Evolutionary conservation across 2,329 filamentous ascomycete genomes (phyloP).

Genomic region (Colletotrichum orchidophilum): DNA sequence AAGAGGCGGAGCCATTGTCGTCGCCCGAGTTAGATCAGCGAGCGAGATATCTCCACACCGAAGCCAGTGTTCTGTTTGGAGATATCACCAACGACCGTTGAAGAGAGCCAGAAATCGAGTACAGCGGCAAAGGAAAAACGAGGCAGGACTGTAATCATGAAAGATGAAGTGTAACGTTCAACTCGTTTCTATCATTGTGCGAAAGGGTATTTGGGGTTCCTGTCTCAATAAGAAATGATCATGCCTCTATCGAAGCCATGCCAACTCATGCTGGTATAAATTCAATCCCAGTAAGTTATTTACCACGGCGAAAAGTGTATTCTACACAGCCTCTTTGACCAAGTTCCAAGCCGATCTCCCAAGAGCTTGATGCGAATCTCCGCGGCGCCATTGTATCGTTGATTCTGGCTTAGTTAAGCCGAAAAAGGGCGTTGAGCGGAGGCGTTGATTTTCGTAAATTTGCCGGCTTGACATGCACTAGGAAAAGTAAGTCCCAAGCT

Average conservation of each 20-base stretch:
- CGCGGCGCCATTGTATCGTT: background rate
- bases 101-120: background rate
- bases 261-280: background rate
- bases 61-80: background rate
- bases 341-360: background rate
- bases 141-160: background rate
- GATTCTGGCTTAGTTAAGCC: background rate
- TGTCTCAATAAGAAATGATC: background rate
- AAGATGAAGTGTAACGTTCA: background rate
- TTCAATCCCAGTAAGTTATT: background rate
- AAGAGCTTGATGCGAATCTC: background rate
- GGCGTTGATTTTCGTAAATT: background rate
- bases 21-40: background rate
- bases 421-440: background rate
- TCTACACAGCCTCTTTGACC: background rate
- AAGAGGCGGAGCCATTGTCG: background rate
- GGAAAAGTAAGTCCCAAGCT: background rate
- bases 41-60: slow-evolving; percentile 1
- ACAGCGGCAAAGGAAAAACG: background rate
- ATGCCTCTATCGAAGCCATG: background rate
- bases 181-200: background rate
- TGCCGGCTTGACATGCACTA: background rate
- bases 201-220: background rate
- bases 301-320: background rate
- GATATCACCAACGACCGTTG: background rate